A percentile compares a stretch with the other conserved stretches of the same genome.
phyloP scores from a whole-genome alignment of 1,284 basidiomycete species.

The Ustilago tritici region DNA sequence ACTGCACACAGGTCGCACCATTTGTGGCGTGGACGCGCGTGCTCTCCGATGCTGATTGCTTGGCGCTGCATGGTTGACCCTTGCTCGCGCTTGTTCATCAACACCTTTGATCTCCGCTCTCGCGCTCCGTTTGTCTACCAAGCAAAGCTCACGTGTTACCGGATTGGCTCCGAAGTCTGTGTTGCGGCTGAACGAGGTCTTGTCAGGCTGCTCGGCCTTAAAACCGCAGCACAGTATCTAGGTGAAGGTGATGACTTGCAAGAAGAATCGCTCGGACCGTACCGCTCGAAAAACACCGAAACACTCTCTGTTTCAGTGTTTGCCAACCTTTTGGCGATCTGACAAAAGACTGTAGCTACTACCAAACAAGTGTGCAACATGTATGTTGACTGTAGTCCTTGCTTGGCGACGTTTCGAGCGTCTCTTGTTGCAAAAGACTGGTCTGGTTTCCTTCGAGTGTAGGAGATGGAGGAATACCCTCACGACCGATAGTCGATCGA shows the following conservation, averaged over 20 bases:
- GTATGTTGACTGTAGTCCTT: not conserved
- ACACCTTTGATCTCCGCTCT: constrained; percentile 9
- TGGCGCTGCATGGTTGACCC: constrained; percentile 10
- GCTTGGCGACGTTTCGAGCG: not conserved
- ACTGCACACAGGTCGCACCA: not conserved
- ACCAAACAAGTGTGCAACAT: not conserved
- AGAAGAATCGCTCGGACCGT: not conserved
- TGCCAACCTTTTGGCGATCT: not conserved
- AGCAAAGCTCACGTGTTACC: not conserved
- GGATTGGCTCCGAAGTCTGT: not conserved
- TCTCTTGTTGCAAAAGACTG: not conserved
- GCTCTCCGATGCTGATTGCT: constrained; percentile 1
- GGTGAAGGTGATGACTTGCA: not conserved
- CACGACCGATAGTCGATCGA: not conserved
- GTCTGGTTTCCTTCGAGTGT: not conserved
- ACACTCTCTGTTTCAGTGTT: not conserved
- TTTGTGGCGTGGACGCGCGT: constrained; percentile 5
- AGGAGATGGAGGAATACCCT: too few species aligned
- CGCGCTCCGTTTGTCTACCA: not conserved
- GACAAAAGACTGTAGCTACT: not conserved
- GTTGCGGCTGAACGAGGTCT: not conserved
- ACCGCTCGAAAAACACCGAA: not conserved
- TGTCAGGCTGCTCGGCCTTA: not conserved
- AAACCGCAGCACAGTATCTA: not conserved
- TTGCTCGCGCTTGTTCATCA: not conserved